Base-by-base conservation (phyloP, 768 basidiomycete species). In the Trametes gibbosa region DNA sequence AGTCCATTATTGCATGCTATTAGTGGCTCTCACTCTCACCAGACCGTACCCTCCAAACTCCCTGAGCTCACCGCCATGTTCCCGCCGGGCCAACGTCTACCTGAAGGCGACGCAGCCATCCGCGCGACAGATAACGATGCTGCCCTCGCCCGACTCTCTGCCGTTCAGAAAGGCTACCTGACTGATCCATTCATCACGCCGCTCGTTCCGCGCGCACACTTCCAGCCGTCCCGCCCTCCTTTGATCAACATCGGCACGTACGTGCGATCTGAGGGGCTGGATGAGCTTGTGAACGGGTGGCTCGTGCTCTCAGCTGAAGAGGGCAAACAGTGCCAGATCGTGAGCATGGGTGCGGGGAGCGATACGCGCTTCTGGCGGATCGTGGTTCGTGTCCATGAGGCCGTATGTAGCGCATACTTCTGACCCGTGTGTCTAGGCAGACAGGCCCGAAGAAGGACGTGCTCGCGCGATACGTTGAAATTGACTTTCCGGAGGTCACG, bases 171-270 rank as follows among this genome's bases (percentile, higher is more conserved):
- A 63, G 80, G 81, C n/a, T 98, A 98, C 69, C 73, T 97, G 21
- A 57, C 75, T 5, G 95, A 97, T 71, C 85, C 87, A 5, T 97
- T 82, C 71, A 81, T 92, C 54, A 72, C 75, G 5, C 68, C 79
- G 50, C 78, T 98, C 56, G 81, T 95, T 49, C 83, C 86, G 35
- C 81, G 69, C 8, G 78, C 87, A 2, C 84, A 86, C 66, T 74
- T 85, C 42, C 79, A 82, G 52, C 79, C 81, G 2, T 56, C 72
- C 3, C 80, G 89, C 1, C 87, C 95, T 1, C 96, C 95, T 0
- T 73, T 98, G 66, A 98, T 98, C 78, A 98, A 98, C 71, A 79
- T 96, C 42, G 97, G 97, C 17, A 99, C 97, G 1, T 91, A 89
- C 65, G 84, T 96, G 58, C 84, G 96, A 57, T 85, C 90, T 0